These are phyloP conservation scores for Trichoderma sp. DNA, from an alignment of 2,329 filamentous ascomycete species.

Conservation along the genomic window DNA sequence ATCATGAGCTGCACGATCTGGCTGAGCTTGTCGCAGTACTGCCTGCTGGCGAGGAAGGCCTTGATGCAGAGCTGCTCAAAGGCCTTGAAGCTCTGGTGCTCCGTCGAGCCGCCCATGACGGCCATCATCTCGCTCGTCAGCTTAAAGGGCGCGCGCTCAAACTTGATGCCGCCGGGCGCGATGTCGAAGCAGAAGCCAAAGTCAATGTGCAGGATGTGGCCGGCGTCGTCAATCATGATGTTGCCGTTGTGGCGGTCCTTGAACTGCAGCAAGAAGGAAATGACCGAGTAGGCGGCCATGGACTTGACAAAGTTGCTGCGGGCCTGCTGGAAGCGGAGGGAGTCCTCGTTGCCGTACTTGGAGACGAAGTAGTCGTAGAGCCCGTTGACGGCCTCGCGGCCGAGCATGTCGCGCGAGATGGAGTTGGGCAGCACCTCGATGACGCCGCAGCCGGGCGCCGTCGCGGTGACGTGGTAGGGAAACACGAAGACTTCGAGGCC, in stretches of 20 bases:
- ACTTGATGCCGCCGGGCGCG: conserved; percentile 92
- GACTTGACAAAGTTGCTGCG: conserved; percentile 98
- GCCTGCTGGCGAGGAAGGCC: conserved; percentile 84
- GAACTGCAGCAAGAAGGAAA: conserved; percentile 95
- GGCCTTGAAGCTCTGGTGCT: conserved; percentile 87
- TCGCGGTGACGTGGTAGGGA: conserved; percentile 95
- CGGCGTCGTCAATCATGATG: conserved; percentile 98
- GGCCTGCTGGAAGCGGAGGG: conserved; percentile 90
- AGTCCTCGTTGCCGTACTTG: conserved; percentile 96
- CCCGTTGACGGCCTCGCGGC: conserved; percentile 95
- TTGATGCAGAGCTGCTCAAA: conserved; percentile 98
- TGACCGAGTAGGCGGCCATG: conserved; percentile 98
- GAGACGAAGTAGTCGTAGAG: conserved; percentile 98
- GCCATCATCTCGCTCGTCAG: conserved; percentile 96
- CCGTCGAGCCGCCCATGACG: conserved; percentile 91
- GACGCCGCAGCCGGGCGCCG: conserved; percentile 93
- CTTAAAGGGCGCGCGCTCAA: conserved; percentile 98
- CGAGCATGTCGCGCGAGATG: conserved; percentile 97
- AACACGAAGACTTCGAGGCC: conserved; percentile 97
- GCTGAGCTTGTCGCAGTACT: conserved; percentile 83
- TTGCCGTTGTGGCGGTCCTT: conserved; percentile 99
- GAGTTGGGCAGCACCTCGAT: conserved; percentile 98
- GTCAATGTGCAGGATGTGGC: conserved; percentile 97
- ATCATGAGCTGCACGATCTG: conserved; percentile 95
- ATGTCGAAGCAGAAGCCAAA: conserved; percentile 99